Conservation (phyloP, 2,329 filamentous ascomycete species). For the Cordyceps militaris region DNA sequence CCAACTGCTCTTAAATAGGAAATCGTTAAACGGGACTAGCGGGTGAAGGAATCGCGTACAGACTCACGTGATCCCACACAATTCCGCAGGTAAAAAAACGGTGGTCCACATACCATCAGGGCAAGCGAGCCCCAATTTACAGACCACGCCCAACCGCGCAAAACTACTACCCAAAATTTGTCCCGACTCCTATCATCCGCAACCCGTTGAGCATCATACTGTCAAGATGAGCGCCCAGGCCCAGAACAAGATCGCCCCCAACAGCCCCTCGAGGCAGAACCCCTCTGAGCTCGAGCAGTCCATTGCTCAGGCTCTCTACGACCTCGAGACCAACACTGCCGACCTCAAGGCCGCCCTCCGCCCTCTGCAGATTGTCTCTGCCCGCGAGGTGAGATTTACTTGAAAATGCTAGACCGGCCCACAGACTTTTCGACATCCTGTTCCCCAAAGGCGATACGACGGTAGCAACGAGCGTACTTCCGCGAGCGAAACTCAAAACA, state of each 20-base stretch:
- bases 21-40: neutral
- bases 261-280: slow-evolving; percentile 92
- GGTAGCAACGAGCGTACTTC: slow-evolving; percentile 7
- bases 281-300: slow-evolving; percentile 95
- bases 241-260: slow-evolving; percentile 96
- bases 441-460: slow-evolving; percentile 31
- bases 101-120: slow-evolving; percentile 15
- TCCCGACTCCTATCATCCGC: slow-evolving; percentile 24
- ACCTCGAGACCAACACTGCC: slow-evolving; percentile 98
- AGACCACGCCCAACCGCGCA: slow-evolving; percentile 24
- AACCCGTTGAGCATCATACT: slow-evolving; percentile 31
- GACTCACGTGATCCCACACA: slow-evolving; percentile 5
- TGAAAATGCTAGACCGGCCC: slow-evolving; percentile 21
- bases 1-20: neutral
- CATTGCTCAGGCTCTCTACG: slow-evolving; percentile 95
- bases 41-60: neutral
- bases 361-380: slow-evolving; percentile 97
- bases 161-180: slow-evolving; percentile 22
- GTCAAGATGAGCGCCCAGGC: slow-evolving; percentile 60
- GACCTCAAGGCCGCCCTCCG: slow-evolving; percentile 95
- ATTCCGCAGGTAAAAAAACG: neutral
- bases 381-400: slow-evolving; percentile 85
- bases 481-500: slow-evolving; percentile 4
- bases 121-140: slow-evolving; percentile 38
- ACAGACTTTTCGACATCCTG: slow-evolving; percentile 33